A percentile compares a stretch with the other conserved stretches of the same genome.
phyloP scores from a whole-genome alignment of 2,329 filamentous ascomycete species.

The Emergomyces pasteurianus region DNA sequence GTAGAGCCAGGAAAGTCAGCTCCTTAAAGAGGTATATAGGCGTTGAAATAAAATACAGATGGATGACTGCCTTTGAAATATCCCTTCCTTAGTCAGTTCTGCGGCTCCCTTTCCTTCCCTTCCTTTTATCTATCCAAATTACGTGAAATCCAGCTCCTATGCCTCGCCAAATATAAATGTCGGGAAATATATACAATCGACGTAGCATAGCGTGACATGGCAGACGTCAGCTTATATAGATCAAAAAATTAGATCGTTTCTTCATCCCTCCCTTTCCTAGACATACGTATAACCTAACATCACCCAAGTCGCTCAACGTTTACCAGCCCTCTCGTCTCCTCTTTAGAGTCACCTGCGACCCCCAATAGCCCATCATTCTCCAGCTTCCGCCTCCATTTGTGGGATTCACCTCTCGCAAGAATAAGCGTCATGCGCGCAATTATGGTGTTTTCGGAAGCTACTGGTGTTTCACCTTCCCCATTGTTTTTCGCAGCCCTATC shows the following conservation, averaged over 20 bases:
- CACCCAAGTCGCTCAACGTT: conserved; percentile 22
- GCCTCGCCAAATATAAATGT: neutral
- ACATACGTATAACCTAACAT: neutral
- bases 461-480: neutral
- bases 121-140: neutral
- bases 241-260: neutral
- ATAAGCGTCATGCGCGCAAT: conserved; percentile 35
- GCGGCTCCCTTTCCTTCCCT: neutral
- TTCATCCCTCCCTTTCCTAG: neutral
- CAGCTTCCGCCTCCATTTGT: conserved; percentile 39
- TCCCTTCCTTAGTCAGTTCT: too few species aligned
- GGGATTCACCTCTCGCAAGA: conserved; percentile 35
- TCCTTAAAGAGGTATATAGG: neutral
- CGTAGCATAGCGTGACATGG: neutral
- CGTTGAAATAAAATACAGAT: neutral
- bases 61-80: neutral
- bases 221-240: too few species aligned
- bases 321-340: conserved; percentile 13
- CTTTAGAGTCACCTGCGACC: conserved; percentile 1
- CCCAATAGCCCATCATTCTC: conserved; percentile 27
- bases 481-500: conserved; percentile 15
- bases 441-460: conserved; percentile 8
- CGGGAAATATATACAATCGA: neutral
- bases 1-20: neutral
- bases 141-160: neutral